Evolutionary conservation across 2,329 filamentous ascomycete species (phyloP), one percentile per base, ranked within the genome.

Genomic region (Beauveria pseudobassiana): DNA sequence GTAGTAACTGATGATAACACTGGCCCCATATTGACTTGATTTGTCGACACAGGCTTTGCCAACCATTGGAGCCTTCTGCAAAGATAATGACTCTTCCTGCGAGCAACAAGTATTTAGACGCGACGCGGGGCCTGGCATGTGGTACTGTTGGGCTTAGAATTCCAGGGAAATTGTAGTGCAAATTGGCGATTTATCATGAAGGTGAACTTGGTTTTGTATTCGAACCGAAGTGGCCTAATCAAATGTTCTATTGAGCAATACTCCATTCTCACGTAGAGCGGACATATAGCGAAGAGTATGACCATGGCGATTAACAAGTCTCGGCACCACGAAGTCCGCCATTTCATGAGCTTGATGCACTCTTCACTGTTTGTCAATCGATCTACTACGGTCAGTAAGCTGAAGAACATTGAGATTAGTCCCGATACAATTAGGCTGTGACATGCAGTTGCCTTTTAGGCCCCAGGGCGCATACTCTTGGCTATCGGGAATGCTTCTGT

Each of bases 1-100:
- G 54, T 63, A 60, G 72, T 86, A 87, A 72, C 86, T 87, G 67
- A 87, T 75, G 57, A 86, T 74, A 55, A 87, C 79, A 65, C 75
- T 81, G 68, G 80, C 81, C 43, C 84, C 84, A 60, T 81, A 78
- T 64, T 76, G 74, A 69, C 80, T 80, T 57, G 86, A 79, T 62
- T 81, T 79, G 61, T 84, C 77, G 66, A 82, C 82, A 61, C 80
- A 81, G 61, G 83, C 82, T 58, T 78, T 76, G 28, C 84, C 85
- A 65, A 87, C 85, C 85, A 64, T 82, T 83, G 57, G 81, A 82
- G 63, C 76, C 76, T 60, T 78, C 82, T 30, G 82, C 85, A 70
- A 86, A 75, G 68, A 85, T 74, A 65, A 81, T 61, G 24, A 75
- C 69, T 65, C 74, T 78, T 46, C 72, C 74, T 18, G 71, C 67